Evolutionary conservation across 352 stramenopile genomes (phyloP).

Genomic region (Phytophthora litchii): DNA sequence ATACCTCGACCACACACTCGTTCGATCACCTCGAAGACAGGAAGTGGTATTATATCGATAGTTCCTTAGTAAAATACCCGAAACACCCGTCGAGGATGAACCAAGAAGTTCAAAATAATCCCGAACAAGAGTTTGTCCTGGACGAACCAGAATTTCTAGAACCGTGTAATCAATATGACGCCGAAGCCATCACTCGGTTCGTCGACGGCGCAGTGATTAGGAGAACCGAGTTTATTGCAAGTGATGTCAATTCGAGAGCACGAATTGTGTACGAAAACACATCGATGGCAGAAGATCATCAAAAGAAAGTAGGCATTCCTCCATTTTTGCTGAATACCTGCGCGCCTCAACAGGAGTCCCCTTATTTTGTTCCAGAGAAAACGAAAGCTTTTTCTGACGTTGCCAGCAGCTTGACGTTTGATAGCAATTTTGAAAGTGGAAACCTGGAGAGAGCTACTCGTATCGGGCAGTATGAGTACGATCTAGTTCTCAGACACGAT

Average conservation of each 20-base stretch:
- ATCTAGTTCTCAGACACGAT: slow-evolving; percentile 89
- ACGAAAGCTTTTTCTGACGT: slow-evolving; percentile 24
- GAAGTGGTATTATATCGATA: slow-evolving; percentile 36
- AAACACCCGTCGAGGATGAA: slow-evolving; percentile 37
- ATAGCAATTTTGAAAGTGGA: slow-evolving; percentile 93
- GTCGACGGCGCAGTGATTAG: slow-evolving; percentile 25
- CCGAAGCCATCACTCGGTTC: slow-evolving; percentile 19
- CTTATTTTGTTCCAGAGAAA: slow-evolving; percentile 47
- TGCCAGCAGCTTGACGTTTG: slow-evolving; percentile 78
- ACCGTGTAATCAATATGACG: slow-evolving; percentile 20
- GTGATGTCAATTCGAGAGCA: slow-evolving; percentile 41
- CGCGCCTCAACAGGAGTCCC: slow-evolving; percentile 12
- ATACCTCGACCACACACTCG: slow-evolving; percentile 1
- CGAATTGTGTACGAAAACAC: slow-evolving; percentile 64
- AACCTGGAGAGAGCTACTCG: slow-evolving; percentile 90
- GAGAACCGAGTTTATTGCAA: slow-evolving; percentile 42
- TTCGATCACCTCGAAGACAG: slow-evolving; percentile 34
- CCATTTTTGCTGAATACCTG: slow-evolving; percentile 27
- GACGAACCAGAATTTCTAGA: slow-evolving; percentile 32
- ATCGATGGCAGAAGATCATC: slow-evolving; percentile 30
- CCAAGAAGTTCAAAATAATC: slow-evolving; percentile 21
- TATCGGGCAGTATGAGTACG: slow-evolving; percentile 88
- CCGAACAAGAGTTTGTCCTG: slow-evolving; percentile 36
- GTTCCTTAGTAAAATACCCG: slow-evolving; percentile 34
- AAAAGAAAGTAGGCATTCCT: slow-evolving; percentile 24